Evolutionary conservation across 2,329 filamentous ascomycete species (phyloP).

Genomic region (Cladophialophora carrionii): DNA sequence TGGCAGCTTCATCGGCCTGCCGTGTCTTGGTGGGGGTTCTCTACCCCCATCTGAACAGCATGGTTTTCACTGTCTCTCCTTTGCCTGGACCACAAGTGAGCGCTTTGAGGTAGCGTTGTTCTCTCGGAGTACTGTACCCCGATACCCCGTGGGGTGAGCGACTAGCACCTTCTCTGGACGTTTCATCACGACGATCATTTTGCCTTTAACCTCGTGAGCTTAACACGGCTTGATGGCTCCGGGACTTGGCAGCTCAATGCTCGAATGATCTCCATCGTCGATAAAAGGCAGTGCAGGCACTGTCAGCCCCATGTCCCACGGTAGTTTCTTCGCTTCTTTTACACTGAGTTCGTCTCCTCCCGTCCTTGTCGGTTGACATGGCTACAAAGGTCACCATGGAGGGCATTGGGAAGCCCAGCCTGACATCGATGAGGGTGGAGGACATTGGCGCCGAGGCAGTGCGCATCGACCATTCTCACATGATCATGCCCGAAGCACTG

Average conservation of each 20-base stretch:
- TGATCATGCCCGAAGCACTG: constrained; percentile 25
- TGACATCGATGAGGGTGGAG: constrained; percentile 17
- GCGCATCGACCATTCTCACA: constrained; percentile 21
- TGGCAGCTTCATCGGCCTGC: background rate
- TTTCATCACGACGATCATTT: background rate
- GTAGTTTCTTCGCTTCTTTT: background rate
- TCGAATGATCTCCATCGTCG: background rate
- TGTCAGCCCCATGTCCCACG: background rate
- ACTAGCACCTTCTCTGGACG: background rate
- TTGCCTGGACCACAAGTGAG: background rate
- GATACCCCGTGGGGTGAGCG: background rate
- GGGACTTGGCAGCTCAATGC: background rate
- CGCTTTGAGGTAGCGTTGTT: background rate
- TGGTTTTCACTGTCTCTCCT: background rate
- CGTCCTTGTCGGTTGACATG: background rate
- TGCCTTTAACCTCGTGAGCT: background rate
- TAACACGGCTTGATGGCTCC: background rate
- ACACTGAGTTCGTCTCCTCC: background rate
- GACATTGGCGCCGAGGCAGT: constrained; percentile 27
- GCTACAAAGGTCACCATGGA: constrained; percentile 5
- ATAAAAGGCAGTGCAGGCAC: background rate
- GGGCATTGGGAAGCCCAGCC: constrained; percentile 2
- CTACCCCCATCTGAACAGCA: background rate
- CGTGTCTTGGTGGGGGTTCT: background rate
- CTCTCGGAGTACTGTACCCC: background rate